These are phyloP conservation scores for Citrullus mucosospermus DNA, from an alignment of 306 rosid species.

Conservation along the genomic window DNA sequence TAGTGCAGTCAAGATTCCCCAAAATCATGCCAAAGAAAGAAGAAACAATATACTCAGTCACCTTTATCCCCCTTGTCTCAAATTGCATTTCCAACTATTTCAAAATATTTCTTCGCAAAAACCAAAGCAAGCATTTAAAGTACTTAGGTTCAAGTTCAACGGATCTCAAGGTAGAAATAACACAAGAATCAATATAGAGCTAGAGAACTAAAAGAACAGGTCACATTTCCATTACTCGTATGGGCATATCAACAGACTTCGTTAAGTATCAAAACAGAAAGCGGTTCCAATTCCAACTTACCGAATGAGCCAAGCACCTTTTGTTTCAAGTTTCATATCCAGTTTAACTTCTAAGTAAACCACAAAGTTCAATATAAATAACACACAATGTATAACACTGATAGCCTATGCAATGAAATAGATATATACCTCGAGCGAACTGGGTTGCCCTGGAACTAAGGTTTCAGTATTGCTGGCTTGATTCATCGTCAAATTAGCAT, in stretches of 20 bases:
- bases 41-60: background rate
- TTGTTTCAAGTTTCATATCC: background rate
- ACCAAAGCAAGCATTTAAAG: background rate
- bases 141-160: background rate
- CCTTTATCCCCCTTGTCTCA: background rate
- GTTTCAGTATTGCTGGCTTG: conserved; percentile 73
- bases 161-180: background rate
- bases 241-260: background rate
- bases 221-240: background rate
- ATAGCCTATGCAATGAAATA: background rate
- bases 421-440: conserved; percentile 48
- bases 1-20: background rate
- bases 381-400: background rate
- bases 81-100: background rate
- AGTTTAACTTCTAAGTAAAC: background rate
- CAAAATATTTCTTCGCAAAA: background rate
- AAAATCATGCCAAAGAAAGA: background rate
- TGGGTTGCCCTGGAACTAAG: conserved; percentile 41
- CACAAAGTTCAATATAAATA: background rate
- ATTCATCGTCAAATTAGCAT: conserved; percentile 47
- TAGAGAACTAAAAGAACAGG: background rate
- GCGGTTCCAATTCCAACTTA: background rate
- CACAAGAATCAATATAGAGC: background rate
- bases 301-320: background rate
- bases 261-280: background rate